These are phyloP conservation scores for Vanilla planifolia DNA, from an alignment of 106 monocot species.

Conservation along the genomic window DNA sequence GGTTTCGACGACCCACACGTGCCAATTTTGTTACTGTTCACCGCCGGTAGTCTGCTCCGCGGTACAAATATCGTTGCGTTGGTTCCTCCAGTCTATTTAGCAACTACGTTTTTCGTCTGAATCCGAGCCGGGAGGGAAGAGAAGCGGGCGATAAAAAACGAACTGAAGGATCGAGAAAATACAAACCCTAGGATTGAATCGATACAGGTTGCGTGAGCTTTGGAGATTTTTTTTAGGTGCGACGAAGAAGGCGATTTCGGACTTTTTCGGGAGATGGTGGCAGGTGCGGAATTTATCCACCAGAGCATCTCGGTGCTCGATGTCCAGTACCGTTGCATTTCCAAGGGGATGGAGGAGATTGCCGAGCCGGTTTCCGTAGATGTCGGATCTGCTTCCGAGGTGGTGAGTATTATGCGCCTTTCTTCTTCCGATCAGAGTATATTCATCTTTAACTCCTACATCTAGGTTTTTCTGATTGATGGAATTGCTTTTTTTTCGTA, in stretches of 20 bases:
- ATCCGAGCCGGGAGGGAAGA: slow-evolving; percentile 1
- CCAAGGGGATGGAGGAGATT: slow-evolving; percentile 39
- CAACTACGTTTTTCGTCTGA: not conserved
- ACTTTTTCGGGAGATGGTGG: slow-evolving; percentile 38
- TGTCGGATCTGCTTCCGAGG: slow-evolving; percentile 19
- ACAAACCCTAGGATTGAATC: slow-evolving; percentile 1
- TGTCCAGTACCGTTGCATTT: slow-evolving; percentile 28
- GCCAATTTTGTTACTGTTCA: not conserved
- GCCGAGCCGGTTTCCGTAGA: slow-evolving; percentile 12
- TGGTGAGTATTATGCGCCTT: slow-evolving; percentile 32
- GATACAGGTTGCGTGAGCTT: not conserved
- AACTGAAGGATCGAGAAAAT: not conserved
- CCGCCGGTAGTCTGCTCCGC: not conserved
- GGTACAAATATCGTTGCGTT: not conserved
- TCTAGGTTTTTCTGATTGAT: not conserved
- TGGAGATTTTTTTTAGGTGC: not conserved
- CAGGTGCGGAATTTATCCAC: slow-evolving; percentile 49
- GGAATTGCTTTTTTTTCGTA: not conserved
- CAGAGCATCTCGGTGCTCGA: slow-evolving; percentile 44
- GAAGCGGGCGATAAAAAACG: no score
- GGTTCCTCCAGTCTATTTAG: not conserved
- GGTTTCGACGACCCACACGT: not conserved
- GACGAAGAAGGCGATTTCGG: not conserved
- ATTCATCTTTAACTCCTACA: not conserved
- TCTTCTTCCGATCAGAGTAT: not conserved